phyloP scores from a whole-genome alignment of 2,329 filamentous ascomycete genomes.

The Arthroderma sp. region DNA sequence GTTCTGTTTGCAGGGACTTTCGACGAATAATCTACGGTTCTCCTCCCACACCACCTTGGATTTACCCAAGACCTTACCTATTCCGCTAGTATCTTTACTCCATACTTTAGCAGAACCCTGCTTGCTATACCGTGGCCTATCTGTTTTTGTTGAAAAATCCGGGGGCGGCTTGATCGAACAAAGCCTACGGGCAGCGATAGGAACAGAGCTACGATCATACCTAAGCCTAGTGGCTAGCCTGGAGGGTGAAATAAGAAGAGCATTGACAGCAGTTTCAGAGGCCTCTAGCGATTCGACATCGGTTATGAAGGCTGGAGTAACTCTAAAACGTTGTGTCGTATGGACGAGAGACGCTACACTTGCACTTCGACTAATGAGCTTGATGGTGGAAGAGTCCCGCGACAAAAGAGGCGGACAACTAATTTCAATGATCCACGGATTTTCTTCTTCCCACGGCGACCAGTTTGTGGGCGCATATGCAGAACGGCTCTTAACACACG shows the following conservation, averaged over 20 bases:
- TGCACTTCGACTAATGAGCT: conserved; percentile 80
- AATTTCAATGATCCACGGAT: conserved; percentile 84
- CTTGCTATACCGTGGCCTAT: conserved; percentile 70
- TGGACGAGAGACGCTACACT: conserved; percentile 97
- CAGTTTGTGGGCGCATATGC: conserved; percentile 90
- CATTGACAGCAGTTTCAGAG: conserved; percentile 58
- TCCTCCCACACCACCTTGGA: conserved; percentile 54
- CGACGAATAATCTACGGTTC: conserved; percentile 73
- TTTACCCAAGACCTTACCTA: conserved; percentile 64
- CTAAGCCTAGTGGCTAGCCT: conserved; percentile 80
- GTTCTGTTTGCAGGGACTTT: conserved; percentile 84
- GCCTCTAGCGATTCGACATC: conserved; percentile 41
- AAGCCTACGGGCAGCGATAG: conserved; percentile 77
- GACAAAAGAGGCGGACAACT: conserved; percentile 74
- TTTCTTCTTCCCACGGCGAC: conserved; percentile 87
- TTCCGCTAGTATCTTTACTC: conserved; percentile 73
- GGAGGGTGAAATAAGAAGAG: conserved; percentile 79
- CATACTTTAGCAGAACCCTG: conserved; percentile 88
- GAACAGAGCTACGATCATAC: conserved; percentile 75
- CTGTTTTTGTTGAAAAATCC: conserved; percentile 66
- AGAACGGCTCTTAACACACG: conserved; percentile 70
- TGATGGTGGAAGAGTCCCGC: conserved; percentile 84
- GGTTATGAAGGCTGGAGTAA: conserved; percentile 78
- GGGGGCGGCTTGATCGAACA: conserved; percentile 80
- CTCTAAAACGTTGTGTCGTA: conserved; percentile 84